A percentile compares a stretch with the other conserved stretches of the same genome.
Conservation (phyloP, 2,329 filamentous ascomycete genomes). For the Scytalidium sp. region DNA sequence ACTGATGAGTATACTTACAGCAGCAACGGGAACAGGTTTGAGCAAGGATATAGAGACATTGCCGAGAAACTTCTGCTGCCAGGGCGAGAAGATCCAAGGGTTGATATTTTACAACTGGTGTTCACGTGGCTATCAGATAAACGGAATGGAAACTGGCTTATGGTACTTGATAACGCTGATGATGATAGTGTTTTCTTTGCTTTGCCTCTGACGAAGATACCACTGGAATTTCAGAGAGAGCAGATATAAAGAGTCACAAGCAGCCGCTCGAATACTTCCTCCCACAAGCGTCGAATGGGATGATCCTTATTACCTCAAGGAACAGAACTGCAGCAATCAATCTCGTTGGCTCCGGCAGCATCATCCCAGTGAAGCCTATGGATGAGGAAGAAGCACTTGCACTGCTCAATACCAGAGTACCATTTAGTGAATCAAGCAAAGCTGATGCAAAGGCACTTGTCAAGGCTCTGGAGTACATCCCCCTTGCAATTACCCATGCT, state of each 20-base stretch:
- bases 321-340: no score
- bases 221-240: background rate
- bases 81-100: constrained; percentile 13
- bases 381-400: constrained; percentile 2
- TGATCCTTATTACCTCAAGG: no score
- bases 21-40: no score
- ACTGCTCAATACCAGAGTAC: constrained; percentile 4
- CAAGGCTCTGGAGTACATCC: constrained; percentile 20
- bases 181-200: constrained; percentile 11
- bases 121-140: constrained; percentile 14
- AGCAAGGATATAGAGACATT: constrained; percentile 15
- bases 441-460: constrained; percentile 9
- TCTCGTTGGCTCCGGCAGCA: no score
- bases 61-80: constrained; percentile 11
- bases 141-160: constrained; percentile 15
- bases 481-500: constrained; percentile 26
- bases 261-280: no score
- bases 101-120: constrained; percentile 12
- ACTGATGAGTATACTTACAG: no score
- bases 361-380: no score
- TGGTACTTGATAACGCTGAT: constrained; percentile 21
- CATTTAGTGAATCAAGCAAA: background rate
- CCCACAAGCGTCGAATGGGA: no score
- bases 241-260: background rate
- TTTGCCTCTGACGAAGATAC: background rate